Conservation (phyloP, 2,329 filamentous ascomycete species). For the Cladorrhinum sp. region DNA sequence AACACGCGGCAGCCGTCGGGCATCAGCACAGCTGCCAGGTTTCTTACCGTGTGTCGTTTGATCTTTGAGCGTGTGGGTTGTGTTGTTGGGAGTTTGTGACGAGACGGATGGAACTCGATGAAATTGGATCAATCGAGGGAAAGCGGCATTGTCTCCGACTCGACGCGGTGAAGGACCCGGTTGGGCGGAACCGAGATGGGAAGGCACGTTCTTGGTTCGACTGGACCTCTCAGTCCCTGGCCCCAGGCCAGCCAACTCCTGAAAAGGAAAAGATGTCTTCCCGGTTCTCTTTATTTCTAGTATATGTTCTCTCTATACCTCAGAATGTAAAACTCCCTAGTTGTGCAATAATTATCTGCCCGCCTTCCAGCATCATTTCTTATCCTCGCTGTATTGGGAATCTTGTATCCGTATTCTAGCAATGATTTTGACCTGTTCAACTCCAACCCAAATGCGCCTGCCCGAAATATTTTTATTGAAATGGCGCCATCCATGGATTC, state of each 20-base stretch:
- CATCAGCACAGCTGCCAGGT: not conserved
- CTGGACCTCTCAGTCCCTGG: not conserved
- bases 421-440: not conserved
- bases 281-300: not conserved
- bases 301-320: not conserved
- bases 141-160: not conserved
- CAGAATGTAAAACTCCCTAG: not conserved
- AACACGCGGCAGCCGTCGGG: not conserved
- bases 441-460: not conserved
- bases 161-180: constrained; percentile 4
- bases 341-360: not conserved
- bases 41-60: not conserved
- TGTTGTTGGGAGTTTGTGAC: not conserved
- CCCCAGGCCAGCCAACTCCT: not conserved
- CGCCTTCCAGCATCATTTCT: not conserved
- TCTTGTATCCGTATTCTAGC: not conserved
- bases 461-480: not conserved
- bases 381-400: not conserved
- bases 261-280: not conserved
- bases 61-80: not conserved
- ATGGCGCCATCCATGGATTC: not conserved
- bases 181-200: constrained; percentile 8
- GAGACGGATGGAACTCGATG: not conserved
- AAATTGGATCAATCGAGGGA: not conserved
- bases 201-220: not conserved